A percentile compares a stretch with the other conserved stretches of the same genome.
phyloP scores from a whole-genome alignment of 306 rosid genomes.

The Dryas alaskensis region DNA sequence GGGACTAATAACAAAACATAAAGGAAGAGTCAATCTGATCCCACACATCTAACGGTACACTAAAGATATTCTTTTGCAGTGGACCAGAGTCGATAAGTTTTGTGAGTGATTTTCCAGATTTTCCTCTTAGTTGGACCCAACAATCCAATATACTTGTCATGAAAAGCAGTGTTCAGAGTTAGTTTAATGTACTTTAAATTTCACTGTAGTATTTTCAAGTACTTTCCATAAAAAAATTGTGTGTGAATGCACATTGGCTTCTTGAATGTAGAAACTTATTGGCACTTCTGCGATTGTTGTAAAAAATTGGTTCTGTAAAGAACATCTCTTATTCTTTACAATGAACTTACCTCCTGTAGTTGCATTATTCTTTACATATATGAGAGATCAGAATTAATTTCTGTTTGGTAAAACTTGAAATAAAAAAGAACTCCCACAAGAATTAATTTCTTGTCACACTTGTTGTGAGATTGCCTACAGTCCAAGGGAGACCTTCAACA shows the following conservation, averaged over 20 bases:
- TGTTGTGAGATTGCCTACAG: constrained; percentile 38
- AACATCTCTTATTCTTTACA: not conserved
- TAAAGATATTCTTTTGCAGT: not conserved
- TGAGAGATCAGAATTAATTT: too few relatives aligned
- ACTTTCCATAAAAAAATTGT: not conserved
- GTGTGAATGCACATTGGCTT: not conserved
- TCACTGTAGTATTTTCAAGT: not conserved
- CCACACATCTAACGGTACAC: not conserved
- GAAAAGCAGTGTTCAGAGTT: not conserved
- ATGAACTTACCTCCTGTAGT: not conserved
- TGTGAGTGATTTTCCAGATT: not conserved
- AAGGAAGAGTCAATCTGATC: not conserved
- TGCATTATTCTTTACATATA: not conserved
- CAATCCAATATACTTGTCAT: not conserved
- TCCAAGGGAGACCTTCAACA: constrained; percentile 59
- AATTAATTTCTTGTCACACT: not conserved
- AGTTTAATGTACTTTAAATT: not conserved
- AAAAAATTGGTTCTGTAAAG: not conserved
- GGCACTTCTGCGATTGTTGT: not conserved
- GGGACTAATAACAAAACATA: too few relatives aligned
- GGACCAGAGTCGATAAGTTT: not conserved
- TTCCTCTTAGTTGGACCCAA: not conserved
- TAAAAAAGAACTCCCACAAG: too few relatives aligned
- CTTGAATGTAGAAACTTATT: not conserved
- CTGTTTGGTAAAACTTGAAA: too few relatives aligned